Conservation (phyloP, 371 early-diverging fungal species). For the Dinochytrium kinnereticum region DNA sequence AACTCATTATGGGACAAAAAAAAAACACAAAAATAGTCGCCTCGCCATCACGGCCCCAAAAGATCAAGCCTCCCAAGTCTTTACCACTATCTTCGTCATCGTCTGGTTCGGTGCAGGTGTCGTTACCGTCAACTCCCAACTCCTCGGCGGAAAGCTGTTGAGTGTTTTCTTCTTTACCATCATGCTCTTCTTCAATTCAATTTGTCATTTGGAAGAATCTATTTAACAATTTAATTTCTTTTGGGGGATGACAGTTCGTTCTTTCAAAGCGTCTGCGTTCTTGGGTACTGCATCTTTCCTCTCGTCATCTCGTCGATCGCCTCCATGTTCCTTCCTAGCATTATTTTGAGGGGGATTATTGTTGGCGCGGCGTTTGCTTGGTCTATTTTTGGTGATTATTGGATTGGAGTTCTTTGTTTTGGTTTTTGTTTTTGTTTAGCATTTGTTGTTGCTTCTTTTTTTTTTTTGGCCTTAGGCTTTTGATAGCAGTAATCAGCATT, state of each 20-base stretch:
- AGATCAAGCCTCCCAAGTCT: slow-evolving; percentile 81
- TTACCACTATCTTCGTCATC: slow-evolving; percentile 88
- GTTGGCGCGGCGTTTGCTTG: slow-evolving; percentile 78
- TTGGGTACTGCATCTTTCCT: slow-evolving; percentile 96
- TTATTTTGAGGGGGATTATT: slow-evolving; percentile 73
- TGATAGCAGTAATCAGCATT: no score
- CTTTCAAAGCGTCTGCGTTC: slow-evolving; percentile 92
- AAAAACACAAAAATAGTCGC: no score
- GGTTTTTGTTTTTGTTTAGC: no score
- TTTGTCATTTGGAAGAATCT: no score
- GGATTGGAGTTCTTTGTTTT: no score
- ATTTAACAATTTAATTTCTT: no score
- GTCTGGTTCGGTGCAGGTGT: slow-evolving; percentile 92
- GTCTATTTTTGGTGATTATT: slow-evolving; percentile 85
- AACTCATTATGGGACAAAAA: no score
- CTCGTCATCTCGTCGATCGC: slow-evolving; percentile 78
- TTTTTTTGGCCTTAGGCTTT: not conserved
- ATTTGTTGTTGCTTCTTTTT: no score
- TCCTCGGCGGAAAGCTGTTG: slow-evolving; percentile 91
- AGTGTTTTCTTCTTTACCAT: no score
- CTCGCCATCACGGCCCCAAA: slow-evolving; percentile 53
- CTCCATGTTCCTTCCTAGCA: slow-evolving; percentile 64
- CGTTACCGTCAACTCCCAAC: slow-evolving; percentile 89
- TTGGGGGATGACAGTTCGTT: no score
- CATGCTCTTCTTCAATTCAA: no score